These are phyloP conservation scores for Mortierella hygrophila DNA, from an alignment of 192 early-diverging fungal species.

Conservation along the genomic window DNA sequence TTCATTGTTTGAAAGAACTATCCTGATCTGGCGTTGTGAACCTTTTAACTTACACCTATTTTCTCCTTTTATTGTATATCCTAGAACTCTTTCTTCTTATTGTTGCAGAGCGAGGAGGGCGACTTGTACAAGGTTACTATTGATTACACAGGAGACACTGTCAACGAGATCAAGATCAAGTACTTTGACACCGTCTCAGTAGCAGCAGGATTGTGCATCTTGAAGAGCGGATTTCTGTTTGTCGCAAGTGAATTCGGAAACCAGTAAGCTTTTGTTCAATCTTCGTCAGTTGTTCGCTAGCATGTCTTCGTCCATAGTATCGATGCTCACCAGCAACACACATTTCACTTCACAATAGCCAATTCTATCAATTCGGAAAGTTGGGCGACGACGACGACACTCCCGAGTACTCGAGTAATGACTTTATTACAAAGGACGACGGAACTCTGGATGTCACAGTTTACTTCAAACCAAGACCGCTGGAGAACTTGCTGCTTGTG, in stretches of 20 bases:
- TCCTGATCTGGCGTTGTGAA: no score
- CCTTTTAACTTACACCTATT: neutral
- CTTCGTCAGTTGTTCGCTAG: neutral
- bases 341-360: slow-evolving; percentile 58
- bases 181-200: slow-evolving; percentile 97
- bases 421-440: slow-evolving; percentile 72
- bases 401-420: slow-evolving; percentile 78
- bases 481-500: slow-evolving; percentile 89
- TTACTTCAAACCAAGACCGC: slow-evolving; percentile 79
- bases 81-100: slow-evolving; percentile 85
- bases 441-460: slow-evolving; percentile 58
- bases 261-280: slow-evolving; percentile 75
- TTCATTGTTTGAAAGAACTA: neutral
- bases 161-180: slow-evolving; percentile 82
- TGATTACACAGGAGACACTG: slow-evolving; percentile 74
- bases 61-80: slow-evolving; percentile 15
- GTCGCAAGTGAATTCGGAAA: slow-evolving; percentile 92
- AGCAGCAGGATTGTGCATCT: slow-evolving; percentile 80
- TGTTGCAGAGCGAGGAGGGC: slow-evolving; percentile 92
- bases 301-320: neutral
- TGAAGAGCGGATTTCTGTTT: slow-evolving; percentile 96
- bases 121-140: slow-evolving; percentile 95
- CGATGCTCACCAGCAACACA: slow-evolving; percentile 6
- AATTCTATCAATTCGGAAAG: slow-evolving; percentile 93
- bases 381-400: slow-evolving; percentile 93